These are phyloP conservation scores for Salvia splendens DNA, from an alignment of 257 asterid species.

Conservation along the genomic window DNA sequence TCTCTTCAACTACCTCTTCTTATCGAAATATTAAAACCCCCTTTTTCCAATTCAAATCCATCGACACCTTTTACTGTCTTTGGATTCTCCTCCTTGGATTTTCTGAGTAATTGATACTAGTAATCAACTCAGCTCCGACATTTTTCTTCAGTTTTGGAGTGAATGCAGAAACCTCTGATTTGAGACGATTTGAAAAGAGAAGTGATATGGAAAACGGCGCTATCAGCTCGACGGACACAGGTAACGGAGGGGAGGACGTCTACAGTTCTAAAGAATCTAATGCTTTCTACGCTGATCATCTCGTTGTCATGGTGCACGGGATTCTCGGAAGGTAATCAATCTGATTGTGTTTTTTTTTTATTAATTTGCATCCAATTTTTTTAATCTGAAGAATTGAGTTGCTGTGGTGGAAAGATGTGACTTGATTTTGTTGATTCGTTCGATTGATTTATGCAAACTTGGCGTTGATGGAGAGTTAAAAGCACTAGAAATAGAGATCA, in stretches of 20 bases:
- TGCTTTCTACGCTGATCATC: conserved; percentile 83
- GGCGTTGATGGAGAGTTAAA: not conserved
- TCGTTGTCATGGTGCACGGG: conserved; percentile 93
- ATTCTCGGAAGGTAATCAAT: conserved; percentile 84
- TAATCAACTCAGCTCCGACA: not conserved
- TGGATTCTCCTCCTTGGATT: not conserved
- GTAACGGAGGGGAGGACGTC: conserved; percentile 71
- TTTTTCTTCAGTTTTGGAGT: not conserved
- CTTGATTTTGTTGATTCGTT: not conserved
- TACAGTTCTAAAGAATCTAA: conserved; percentile 59
- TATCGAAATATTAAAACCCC: conserved; percentile 17
- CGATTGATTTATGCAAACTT: conserved; percentile 3
- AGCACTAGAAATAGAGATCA: not conserved
- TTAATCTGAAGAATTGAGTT: conserved; percentile 5
- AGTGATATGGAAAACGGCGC: conserved; percentile 46
- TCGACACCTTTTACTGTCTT: conserved; percentile 10
- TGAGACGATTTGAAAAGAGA: not conserved
- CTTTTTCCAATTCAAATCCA: not conserved
- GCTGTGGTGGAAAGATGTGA: conserved; percentile 10
- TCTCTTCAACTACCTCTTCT: conserved; percentile 20
- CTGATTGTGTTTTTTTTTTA: not conserved
- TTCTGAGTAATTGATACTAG: not conserved
- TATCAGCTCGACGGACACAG: conserved; percentile 61
- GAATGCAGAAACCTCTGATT: conserved; percentile 24
- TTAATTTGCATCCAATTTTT: not conserved